phyloP scores from a whole-genome alignment of 495 filamentous ascomycete genomes.

The Elaphomyces granulatus region DNA sequence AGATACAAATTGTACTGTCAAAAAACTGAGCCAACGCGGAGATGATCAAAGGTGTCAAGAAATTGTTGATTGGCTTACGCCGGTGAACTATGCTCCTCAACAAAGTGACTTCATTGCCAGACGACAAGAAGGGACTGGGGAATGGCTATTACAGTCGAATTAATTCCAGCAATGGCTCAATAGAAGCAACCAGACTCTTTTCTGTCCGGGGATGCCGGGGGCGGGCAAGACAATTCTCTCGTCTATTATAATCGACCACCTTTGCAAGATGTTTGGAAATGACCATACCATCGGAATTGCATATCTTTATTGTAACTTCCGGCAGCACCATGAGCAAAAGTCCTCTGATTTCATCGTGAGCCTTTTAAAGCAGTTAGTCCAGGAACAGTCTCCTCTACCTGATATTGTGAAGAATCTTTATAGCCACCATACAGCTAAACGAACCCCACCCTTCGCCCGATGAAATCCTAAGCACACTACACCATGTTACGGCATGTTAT shows the following conservation, averaged over 20 bases:
- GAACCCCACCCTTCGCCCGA: conserved; percentile 12
- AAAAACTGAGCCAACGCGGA: no score
- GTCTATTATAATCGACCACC: conserved; percentile 22
- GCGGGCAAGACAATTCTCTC: conserved; percentile 31
- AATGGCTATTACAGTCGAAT: conserved; percentile 28
- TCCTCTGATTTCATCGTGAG: conserved; percentile 9
- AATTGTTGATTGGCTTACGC: conserved; percentile 11
- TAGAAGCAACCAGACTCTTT: conserved; percentile 15
- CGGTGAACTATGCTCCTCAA: conserved; percentile 8
- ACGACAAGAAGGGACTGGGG: conserved; percentile 24
- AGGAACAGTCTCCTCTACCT: conserved; percentile 8
- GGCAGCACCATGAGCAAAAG: conserved; percentile 14
- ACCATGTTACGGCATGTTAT: conserved; percentile 7
- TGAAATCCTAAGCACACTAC: conserved; percentile 13
- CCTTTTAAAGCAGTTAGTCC: conserved; percentile 18
- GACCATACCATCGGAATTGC: conserved; percentile 14
- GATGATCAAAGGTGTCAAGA: conserved; percentile 4
- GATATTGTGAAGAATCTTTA: conserved; percentile 10
- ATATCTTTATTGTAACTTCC: conserved; percentile 30
- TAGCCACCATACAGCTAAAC: conserved; percentile 6
- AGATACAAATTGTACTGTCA: conserved; percentile 1
- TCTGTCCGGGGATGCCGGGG: conserved; percentile 26
- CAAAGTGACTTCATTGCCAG: conserved; percentile 9
- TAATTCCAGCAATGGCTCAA: conserved; percentile 23
- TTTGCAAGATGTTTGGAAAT: conserved; percentile 7